phyloP scores from a whole-genome alignment of 208 protist species.

The Herpetomonas muscarum region DNA sequence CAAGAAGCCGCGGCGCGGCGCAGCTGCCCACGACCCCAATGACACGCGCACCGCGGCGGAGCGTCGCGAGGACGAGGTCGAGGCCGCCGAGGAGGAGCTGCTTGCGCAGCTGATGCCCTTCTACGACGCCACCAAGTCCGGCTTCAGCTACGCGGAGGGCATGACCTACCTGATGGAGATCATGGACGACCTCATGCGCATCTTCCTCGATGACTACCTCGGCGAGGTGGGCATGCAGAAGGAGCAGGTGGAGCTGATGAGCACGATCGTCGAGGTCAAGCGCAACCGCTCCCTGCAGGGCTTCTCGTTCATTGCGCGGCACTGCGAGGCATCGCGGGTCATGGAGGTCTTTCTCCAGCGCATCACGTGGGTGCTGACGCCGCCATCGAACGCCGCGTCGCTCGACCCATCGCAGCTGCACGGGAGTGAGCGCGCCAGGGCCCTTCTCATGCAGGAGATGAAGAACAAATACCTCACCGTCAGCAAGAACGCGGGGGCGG shows the following conservation, averaged over 20 bases:
- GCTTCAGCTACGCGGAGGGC: slow-evolving; percentile 70
- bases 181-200: slow-evolving; percentile 71
- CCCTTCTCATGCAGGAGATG: slow-evolving; percentile 63
- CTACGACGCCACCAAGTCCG: slow-evolving; percentile 9
- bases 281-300: slow-evolving; percentile 78
- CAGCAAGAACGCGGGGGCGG: slow-evolving; percentile 63
- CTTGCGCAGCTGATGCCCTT: slow-evolving; percentile 36
- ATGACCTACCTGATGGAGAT: slow-evolving; percentile 58
- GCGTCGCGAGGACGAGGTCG: slow-evolving; percentile 28
- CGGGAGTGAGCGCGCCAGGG: slow-evolving; percentile 60
- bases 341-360: slow-evolving; percentile 77
- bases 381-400: slow-evolving; percentile 37
- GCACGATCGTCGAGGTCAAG: slow-evolving; percentile 90
- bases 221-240: slow-evolving; percentile 85
- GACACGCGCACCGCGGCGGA: slow-evolving; percentile 1
- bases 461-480: slow-evolving; percentile 71
- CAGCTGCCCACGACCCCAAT: neutral
- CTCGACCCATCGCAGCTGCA: slow-evolving; percentile 32
- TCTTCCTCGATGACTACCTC: slow-evolving; percentile 91
- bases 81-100: slow-evolving; percentile 51
- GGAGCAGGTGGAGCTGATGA: slow-evolving; percentile 89
- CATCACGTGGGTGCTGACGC: slow-evolving; percentile 85
- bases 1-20: neutral
- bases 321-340: slow-evolving; percentile 59
- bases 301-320: slow-evolving; percentile 76